A percentile compares a stretch with the other conserved stretches of the same genome.
These are phyloP conservation scores for Xylariaceae sp. DNA, from an alignment of 2,329 filamentous ascomycete species.

Conservation along the genomic window DNA sequence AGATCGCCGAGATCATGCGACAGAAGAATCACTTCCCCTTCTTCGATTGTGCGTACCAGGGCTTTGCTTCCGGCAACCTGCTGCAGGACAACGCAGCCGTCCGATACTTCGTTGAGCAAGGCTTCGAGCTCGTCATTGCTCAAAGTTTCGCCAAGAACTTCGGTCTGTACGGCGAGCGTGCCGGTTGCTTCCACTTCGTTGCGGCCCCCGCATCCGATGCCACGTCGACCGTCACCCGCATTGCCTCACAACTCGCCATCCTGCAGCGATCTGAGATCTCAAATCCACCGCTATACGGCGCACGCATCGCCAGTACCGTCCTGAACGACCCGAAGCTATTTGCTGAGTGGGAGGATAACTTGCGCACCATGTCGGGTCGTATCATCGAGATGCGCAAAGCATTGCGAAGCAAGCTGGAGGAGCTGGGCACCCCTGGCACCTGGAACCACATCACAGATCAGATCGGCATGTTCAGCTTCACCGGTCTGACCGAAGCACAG, in stretches of 20 bases:
- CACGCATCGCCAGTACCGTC: constrained; percentile 77
- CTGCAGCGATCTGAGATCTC: constrained; percentile 96
- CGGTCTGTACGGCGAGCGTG: constrained; percentile 93
- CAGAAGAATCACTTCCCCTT: constrained; percentile 88
- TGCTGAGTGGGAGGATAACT: constrained; percentile 86
- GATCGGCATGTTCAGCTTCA: constrained; percentile 99
- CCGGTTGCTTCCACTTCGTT: constrained; percentile 93
- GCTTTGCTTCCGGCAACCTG: constrained; percentile 90
- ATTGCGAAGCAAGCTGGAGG: constrained; percentile 76
- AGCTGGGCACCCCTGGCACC: constrained; percentile 76
- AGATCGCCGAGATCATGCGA: constrained; percentile 74
- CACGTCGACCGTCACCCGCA: constrained; percentile 54
- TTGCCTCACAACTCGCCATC: constrained; percentile 86
- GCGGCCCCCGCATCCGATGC: constrained; percentile 69
- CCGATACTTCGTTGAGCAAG: constrained; percentile 87
- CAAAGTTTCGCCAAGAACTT: constrained; percentile 99
- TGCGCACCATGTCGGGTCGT: constrained; percentile 89
- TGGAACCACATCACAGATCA: constrained; percentile 99
- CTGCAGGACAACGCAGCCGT: constrained; percentile 85
- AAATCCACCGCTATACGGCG: constrained; percentile 92
- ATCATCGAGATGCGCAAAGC: constrained; percentile 88
- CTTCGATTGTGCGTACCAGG: constrained; percentile 97
- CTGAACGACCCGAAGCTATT: constrained; percentile 82
- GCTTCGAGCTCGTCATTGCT: constrained; percentile 81
- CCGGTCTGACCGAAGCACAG: constrained; percentile 70